Percentiles rank a stretch among this genome's conserved stretches.
These are phyloP conservation scores for Skeletonema tropicum DNA, from an alignment of 108 stramenopile genomes.

Conservation along the genomic window DNA sequence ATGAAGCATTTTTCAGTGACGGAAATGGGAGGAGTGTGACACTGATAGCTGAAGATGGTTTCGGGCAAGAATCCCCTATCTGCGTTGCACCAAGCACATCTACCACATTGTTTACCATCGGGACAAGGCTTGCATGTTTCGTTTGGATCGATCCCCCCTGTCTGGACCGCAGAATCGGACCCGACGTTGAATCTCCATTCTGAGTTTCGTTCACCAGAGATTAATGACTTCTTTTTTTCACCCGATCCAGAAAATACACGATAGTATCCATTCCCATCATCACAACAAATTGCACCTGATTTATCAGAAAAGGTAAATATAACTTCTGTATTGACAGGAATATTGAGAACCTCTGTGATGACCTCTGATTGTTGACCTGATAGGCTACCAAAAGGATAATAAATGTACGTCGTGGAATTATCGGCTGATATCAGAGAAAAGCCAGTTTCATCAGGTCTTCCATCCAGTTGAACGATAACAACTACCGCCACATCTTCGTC, in stretches of 20 bases:
- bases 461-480: conserved; percentile 27
- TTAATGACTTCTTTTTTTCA: conserved; percentile 18
- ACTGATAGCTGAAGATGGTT: conserved; percentile 26
- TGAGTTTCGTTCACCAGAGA: conserved; percentile 14
- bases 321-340: conserved; percentile 10
- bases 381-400: conserved; percentile 26
- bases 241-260: conserved; percentile 23
- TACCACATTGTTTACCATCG: conserved; percentile 23
- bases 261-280: conserved; percentile 27
- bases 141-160: conserved; percentile 22
- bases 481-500: conserved; percentile 12
- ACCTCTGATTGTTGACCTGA: conserved; percentile 12
- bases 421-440: conserved; percentile 19
- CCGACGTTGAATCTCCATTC: conserved; percentile 17
- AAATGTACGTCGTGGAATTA: conserved; percentile 14
- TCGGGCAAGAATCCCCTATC: conserved; percentile 25
- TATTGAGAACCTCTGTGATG: conserved; percentile 16
- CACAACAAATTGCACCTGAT: conserved; percentile 15
- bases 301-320: conserved; percentile 5
- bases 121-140: conserved; percentile 33
- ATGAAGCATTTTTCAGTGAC: conserved; percentile 29
- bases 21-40: conserved; percentile 17
- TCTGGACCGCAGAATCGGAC: background rate
- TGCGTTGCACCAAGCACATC: conserved; percentile 36
- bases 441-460: conserved; percentile 29